A percentile compares a stretch with the other conserved stretches of the same genome.
Conservation (phyloP, 2,329 filamentous ascomycete genomes). For the Verticillium klebahnii region DNA sequence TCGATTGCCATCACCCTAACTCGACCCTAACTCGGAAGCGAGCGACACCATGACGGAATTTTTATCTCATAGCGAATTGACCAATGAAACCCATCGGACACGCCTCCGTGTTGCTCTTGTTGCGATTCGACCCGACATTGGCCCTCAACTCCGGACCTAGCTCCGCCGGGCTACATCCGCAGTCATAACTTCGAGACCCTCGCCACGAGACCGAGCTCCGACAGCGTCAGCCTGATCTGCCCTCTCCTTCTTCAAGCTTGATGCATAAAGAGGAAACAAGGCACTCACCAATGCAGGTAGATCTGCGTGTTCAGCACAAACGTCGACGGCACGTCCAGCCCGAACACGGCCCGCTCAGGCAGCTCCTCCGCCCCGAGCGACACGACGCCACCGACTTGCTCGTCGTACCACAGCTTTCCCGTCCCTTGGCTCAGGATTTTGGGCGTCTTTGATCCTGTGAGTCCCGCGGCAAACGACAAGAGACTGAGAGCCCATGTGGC, state of each 20-base stretch:
- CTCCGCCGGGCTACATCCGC: neutral
- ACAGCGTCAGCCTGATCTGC: too few relatives aligned
- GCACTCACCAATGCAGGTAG: slow-evolving; percentile 69
- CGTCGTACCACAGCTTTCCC: slow-evolving; percentile 34
- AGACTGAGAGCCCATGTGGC: too few relatives aligned
- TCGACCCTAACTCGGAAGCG: neutral
- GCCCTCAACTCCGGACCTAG: neutral
- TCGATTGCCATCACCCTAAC: too few relatives aligned
- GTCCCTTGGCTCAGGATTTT: slow-evolving; percentile 29
- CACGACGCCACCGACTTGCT: slow-evolving; percentile 30
- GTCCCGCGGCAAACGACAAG: too few relatives aligned
- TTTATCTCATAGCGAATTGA: neutral
- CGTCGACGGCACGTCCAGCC: slow-evolving; percentile 24
- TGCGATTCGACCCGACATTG: neutral
- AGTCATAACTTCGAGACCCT: neutral
- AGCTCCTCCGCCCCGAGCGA: slow-evolving; percentile 21
- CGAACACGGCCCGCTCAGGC: slow-evolving; percentile 28
- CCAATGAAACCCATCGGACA: neutral
- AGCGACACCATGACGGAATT: neutral
- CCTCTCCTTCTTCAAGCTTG: too few relatives aligned
- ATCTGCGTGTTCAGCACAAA: slow-evolving; percentile 66
- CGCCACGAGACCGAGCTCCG: neutral
- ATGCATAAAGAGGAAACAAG: too few relatives aligned
- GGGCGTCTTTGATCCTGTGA: neutral
- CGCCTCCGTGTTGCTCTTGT: neutral